Evolutionary conservation across 2,329 filamentous ascomycete species (phyloP), one percentile per base, ranked within the genome.

Genomic region (Ilyonectria sp.): DNA sequence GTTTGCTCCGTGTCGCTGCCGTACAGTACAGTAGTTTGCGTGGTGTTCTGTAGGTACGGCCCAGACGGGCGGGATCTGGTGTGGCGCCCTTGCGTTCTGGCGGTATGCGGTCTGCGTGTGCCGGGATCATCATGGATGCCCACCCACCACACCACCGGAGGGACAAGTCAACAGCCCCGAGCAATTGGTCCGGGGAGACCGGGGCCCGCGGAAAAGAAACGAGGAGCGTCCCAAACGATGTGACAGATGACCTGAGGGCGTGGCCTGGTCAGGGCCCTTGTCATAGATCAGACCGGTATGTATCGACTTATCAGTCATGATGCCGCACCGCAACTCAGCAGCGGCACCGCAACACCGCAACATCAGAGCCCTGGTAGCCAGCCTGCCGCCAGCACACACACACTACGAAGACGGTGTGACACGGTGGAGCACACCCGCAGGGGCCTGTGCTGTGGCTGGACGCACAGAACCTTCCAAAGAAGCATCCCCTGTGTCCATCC

Each of bases 11-110:
- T 50, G 13, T 31, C 47, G 26, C 47, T 31, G 26, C 13, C 13
- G 23, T 17, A 52, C 29, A 17, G 37, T 17, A 40, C 10, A 40
- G 35, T 40, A 40, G 37, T 40, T 40, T 40, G 37, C 37, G 37
- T 37, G 19, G 50, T 17, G 46, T 54, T 56, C 68, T 75, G 67
- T 73, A 73, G 71, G 70, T 74, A 75, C 73, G 62, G 73, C 73
- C 73, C 73, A 75, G 70, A 69, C 72, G 60, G 70, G 65, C 73
- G 73, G 73, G 71, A 75, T 72, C 73, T 74, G 69, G 69, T 74
- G 71, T 74, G 67, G 68, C 63, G 62, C 52, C 62, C 55, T 54
- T 54, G 67, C 69, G 57, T 71, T 71, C 69, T 70, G 64, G 61
- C 59, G 67, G 63, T 65, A 52, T 52, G 62, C 63, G 52, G 33